Conservation (phyloP, 2,329 filamentous ascomycete genomes). For the Ceratocystis destructans region DNA sequence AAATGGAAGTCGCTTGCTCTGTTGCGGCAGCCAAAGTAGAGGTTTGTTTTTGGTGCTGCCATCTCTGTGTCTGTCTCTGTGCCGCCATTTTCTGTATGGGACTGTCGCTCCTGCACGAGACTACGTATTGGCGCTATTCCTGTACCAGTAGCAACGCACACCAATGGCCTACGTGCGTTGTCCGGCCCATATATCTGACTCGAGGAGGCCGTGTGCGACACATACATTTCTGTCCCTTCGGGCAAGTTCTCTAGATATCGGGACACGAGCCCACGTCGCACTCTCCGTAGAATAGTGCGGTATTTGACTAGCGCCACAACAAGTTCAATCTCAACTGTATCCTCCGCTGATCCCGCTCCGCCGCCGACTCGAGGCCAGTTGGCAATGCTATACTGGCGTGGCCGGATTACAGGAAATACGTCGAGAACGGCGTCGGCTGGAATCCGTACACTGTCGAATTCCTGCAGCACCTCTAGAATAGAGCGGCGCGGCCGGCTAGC, state of each 20-base stretch:
- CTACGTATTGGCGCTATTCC: constrained; percentile 74
- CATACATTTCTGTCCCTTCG: constrained; percentile 27
- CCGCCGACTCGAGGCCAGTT: constrained; percentile 36
- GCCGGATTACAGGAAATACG: constrained; percentile 68
- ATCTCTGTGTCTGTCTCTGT: not conserved
- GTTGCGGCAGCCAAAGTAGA: constrained; percentile 82
- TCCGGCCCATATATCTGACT: constrained; percentile 44
- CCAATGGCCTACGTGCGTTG: constrained; percentile 40
- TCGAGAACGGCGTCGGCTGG: constrained; percentile 59
- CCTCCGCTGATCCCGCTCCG: not conserved
- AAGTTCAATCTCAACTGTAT: constrained; percentile 38
- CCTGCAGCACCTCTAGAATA: constrained; percentile 81
- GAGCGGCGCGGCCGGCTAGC: constrained; percentile 79
- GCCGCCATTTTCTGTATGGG: constrained; percentile 15
- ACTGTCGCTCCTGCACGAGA: constrained; percentile 63
- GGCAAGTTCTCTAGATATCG: constrained; percentile 60
- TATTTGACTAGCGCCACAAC: constrained; percentile 85
- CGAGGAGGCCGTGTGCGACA: constrained; percentile 12
- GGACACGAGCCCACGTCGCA: constrained; percentile 78
- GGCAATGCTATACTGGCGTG: constrained; percentile 86
- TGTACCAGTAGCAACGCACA: constrained; percentile 74
- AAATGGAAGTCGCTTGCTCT: constrained; percentile 68
- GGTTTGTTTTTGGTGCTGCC: constrained; percentile 28
- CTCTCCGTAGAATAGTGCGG: constrained; percentile 69
- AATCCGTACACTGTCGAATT: constrained; percentile 73